A percentile compares a stretch with the other conserved stretches of the same genome.
Conservation (phyloP, 148 eudicot genomes). For the Rhododendron ovatum region DNA sequence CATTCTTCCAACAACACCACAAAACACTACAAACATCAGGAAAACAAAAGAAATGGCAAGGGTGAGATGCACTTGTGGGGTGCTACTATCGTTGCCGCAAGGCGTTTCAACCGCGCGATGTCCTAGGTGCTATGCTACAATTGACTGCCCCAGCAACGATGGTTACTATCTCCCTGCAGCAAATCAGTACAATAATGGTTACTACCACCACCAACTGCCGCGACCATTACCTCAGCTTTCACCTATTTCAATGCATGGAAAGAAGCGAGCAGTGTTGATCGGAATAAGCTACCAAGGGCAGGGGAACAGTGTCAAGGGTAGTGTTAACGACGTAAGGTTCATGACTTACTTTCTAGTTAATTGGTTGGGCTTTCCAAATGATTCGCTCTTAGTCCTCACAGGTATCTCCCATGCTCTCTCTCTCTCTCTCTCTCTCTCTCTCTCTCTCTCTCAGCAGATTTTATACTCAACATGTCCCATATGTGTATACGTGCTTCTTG, state of each 20-base stretch:
- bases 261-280: conserved; percentile 36
- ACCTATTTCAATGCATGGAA: conserved; percentile 20
- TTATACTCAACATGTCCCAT: neutral
- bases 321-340: conserved; percentile 20
- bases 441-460: neutral
- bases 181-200: neutral
- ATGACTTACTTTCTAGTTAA: conserved; percentile 25
- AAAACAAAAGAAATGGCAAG: conserved; percentile 8
- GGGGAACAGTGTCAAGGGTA: conserved; percentile 22
- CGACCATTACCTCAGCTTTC: neutral
- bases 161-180: neutral
- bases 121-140: conserved; percentile 14
- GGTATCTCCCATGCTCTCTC: conserved; percentile 18
- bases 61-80: conserved; percentile 22
- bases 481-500: neutral
- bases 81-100: neutral
- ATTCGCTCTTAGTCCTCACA: conserved; percentile 32
- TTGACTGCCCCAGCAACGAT: neutral
- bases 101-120: conserved; percentile 4
- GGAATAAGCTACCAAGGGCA: conserved; percentile 32
- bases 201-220: neutral
- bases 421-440: neutral
- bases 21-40: neutral
- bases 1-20: neutral
- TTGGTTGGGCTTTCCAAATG: conserved; percentile 21